Conservation (phyloP, 2,329 filamentous ascomycete species). For the Phaeosphaeria sp. region DNA sequence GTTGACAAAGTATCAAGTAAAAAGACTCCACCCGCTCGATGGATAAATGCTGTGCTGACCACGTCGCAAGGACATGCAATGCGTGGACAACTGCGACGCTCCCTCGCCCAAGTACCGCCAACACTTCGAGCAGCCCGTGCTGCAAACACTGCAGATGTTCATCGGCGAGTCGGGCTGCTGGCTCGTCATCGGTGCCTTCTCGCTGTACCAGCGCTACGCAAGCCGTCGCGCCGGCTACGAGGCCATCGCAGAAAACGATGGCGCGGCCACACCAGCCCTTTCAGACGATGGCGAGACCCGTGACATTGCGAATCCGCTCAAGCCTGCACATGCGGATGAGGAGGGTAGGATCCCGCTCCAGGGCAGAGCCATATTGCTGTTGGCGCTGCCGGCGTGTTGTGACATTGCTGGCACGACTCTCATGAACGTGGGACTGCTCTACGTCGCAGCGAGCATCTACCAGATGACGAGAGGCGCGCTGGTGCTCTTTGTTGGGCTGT, state of each 20-base stretch:
- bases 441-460: slow-evolving; percentile 95
- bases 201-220: slow-evolving; percentile 67
- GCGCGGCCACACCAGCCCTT: slow-evolving; percentile 36
- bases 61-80: slow-evolving; percentile 83
- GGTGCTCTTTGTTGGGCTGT: slow-evolving; percentile 93
- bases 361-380: slow-evolving; percentile 74
- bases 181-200: slow-evolving; percentile 79
- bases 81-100: slow-evolving; percentile 85
- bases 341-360: slow-evolving; percentile 67
- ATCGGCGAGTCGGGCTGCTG: slow-evolving; percentile 95
- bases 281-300: slow-evolving; percentile 55
- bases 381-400: slow-evolving; percentile 87
- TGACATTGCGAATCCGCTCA: slow-evolving; percentile 61
- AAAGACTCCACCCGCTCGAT: slow-evolving; percentile 16
- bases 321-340: slow-evolving; percentile 53
- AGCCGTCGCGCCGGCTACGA: slow-evolving; percentile 67
- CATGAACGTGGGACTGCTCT: slow-evolving; percentile 94
- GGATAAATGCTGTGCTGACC: slow-evolving; percentile 22
- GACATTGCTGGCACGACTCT: slow-evolving; percentile 95
- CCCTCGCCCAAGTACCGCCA: slow-evolving; percentile 69
- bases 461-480: slow-evolving; percentile 97
- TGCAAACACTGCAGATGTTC: slow-evolving; percentile 98
- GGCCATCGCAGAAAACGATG: slow-evolving; percentile 59
- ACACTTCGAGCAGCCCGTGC: slow-evolving; percentile 91
- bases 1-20: slow-evolving; percentile 92